Conservation (phyloP, 495 filamentous ascomycete genomes). For the Neurospora pannonica region DNA sequence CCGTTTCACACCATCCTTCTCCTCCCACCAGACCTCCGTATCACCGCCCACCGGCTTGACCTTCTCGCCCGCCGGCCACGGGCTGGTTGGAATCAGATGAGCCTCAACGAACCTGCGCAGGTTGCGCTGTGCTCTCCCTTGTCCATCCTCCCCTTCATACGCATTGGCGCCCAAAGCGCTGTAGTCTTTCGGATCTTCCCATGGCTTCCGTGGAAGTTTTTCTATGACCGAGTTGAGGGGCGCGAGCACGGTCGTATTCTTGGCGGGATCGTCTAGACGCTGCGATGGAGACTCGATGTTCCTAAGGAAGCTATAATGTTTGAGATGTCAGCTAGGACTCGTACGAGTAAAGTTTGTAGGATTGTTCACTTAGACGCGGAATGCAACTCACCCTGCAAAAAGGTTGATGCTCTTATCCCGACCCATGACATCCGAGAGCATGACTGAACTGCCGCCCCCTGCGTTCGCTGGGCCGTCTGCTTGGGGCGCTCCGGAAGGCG, state of each 20-base stretch:
- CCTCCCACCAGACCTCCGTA: conserved; percentile 72
- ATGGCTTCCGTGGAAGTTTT: conserved; percentile 77
- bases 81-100: conserved; percentile 67
- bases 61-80: conserved; percentile 73
- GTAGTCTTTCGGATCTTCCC: conserved; percentile 86
- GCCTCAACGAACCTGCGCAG: conserved; percentile 77
- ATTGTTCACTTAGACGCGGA: background rate
- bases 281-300: conserved; percentile 63
- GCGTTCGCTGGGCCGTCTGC: conserved; percentile 28
- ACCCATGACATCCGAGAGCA: conserved; percentile 81
- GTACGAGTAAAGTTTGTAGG: background rate
- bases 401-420: conserved; percentile 74
- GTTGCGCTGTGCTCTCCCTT: conserved; percentile 71
- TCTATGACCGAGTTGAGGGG: conserved; percentile 76
- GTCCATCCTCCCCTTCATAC: conserved; percentile 70
- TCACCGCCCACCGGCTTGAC: conserved; percentile 54
- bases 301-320: conserved; percentile 49
- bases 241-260: conserved; percentile 84
- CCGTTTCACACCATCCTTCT: conserved; percentile 56
- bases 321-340: background rate
- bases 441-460: conserved; percentile 28
- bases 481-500: conserved; percentile 21
- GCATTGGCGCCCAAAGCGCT: conserved; percentile 58
- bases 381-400: conserved; percentile 51
- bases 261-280: conserved; percentile 56